Evolutionary conservation across 495 filamentous ascomycete species (phyloP).

Genomic region (Trichoderma orchidacearum): DNA sequence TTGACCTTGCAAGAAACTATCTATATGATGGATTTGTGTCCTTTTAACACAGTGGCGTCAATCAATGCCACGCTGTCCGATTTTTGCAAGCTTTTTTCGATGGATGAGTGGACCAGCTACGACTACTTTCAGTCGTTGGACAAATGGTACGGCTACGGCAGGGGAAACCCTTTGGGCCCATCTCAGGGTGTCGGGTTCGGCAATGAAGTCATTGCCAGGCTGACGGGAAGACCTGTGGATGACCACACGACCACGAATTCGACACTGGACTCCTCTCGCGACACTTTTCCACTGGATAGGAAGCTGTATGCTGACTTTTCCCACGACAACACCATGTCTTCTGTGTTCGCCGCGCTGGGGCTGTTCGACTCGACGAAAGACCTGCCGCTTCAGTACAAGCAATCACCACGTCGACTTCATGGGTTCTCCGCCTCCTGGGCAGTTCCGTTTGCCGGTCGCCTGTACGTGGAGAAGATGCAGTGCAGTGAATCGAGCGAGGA

Average conservation of each 20-base stretch:
- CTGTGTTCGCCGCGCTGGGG: conserved; percentile 58
- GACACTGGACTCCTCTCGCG: conserved; percentile 47
- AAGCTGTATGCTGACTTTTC: conserved; percentile 72
- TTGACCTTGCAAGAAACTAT: conserved; percentile 45
- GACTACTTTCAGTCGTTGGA: conserved; percentile 61
- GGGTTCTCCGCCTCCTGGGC: conserved; percentile 60
- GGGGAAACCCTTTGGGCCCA: conserved; percentile 61
- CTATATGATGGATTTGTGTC: conserved; percentile 72
- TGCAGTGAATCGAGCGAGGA: conserved; percentile 41
- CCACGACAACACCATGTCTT: conserved; percentile 75
- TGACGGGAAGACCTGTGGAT: conserved; percentile 49
- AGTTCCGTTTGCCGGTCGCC: conserved; percentile 64
- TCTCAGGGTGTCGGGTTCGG: conserved; percentile 75
- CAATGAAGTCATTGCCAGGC: conserved; percentile 72
- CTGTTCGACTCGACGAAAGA: conserved; percentile 49
- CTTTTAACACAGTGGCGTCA: conserved; percentile 60
- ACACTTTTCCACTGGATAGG: conserved; percentile 55
- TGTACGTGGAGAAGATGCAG: conserved; percentile 75
- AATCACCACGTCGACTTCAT: conserved; percentile 21
- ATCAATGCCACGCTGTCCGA: conserved; percentile 22
- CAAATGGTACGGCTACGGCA: conserved; percentile 70
- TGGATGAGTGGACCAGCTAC: conserved; percentile 57
- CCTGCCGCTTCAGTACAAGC: conserved; percentile 28
- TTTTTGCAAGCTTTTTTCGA: conserved; percentile 62
- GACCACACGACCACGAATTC: conserved; percentile 59